Conservation (phyloP, 192 early-diverging fungal genomes). For the Podila epigama region DNA sequence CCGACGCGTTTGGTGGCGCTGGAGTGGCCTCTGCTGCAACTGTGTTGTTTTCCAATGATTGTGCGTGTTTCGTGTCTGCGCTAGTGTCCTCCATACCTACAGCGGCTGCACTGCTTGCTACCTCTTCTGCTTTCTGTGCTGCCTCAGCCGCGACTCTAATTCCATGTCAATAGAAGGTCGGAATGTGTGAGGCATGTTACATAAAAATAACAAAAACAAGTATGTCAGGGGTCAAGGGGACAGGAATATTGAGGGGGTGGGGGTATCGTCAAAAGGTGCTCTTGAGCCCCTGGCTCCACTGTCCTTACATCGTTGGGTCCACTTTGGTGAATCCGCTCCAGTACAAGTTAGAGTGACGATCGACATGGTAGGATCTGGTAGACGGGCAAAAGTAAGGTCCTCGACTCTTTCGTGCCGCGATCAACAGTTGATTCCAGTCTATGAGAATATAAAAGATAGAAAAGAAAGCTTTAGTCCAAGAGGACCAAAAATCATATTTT, state of each 20-base stretch:
- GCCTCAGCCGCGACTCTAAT: too few species aligned
- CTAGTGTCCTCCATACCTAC: too few species aligned
- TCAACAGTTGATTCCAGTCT: slow-evolving; percentile 57
- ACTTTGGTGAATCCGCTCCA: slow-evolving; percentile 51
- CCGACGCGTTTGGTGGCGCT: neutral
- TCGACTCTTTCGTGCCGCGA: slow-evolving; percentile 53
- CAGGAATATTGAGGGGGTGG: neutral
- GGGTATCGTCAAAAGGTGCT: neutral
- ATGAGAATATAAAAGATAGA: neutral
- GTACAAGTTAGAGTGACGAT: slow-evolving; percentile 50
- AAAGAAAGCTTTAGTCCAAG: neutral
- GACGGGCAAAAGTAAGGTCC: slow-evolving; percentile 57
- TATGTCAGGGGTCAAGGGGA: too few species aligned
- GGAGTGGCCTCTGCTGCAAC: neutral
- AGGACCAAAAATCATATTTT: neutral
- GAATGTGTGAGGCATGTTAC: too few species aligned
- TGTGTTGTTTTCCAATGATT: neutral
- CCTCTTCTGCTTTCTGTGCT: too few species aligned
- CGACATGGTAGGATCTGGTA: slow-evolving; percentile 55
- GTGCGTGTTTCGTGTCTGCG: neutral
- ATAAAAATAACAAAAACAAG: too few species aligned
- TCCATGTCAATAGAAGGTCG: too few species aligned
- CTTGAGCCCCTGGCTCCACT: slow-evolving; percentile 14
- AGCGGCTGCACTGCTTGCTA: too few species aligned
- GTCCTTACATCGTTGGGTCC: slow-evolving; percentile 45